Evolutionary conservation across 306 rosid species (phyloP).

Genomic region (Abrus precatorius): DNA sequence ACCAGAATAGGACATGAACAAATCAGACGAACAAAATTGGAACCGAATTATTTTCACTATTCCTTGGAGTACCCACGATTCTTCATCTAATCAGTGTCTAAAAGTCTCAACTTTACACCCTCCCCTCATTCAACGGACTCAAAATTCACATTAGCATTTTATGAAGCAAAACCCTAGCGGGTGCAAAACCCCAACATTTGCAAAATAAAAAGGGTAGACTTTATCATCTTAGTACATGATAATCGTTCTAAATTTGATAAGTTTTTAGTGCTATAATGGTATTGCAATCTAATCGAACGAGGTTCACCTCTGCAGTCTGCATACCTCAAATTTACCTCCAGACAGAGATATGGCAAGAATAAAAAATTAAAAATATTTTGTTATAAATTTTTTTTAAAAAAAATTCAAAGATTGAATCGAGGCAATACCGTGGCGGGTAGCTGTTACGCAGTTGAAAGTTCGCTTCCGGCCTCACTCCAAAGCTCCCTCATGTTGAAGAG

Average conservation of each 20-base stretch:
- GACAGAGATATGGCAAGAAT: background rate
- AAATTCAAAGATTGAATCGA: background rate
- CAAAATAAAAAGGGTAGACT: background rate
- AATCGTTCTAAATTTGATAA: background rate
- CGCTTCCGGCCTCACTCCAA: background rate
- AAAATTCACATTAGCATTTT: background rate
- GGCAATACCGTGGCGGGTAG: slow-evolving; percentile 5
- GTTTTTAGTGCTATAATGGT: background rate
- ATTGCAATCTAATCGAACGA: background rate
- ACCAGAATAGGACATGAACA: background rate
- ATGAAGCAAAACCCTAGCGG: slow-evolving; percentile 24
- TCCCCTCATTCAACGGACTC: background rate
- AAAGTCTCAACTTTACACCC: background rate
- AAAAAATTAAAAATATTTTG: background rate
- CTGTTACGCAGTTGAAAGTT: slow-evolving; percentile 1
- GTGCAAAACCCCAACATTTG: slow-evolving; percentile 1
- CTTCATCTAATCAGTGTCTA: background rate
- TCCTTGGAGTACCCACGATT: background rate
- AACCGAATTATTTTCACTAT: background rate
- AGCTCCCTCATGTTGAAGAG: background rate
- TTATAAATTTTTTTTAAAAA: background rate
- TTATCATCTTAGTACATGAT: background rate
- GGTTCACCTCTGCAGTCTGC: background rate
- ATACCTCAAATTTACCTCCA: background rate
- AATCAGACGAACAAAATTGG: slow-evolving; percentile 13